These are phyloP conservation scores for Aspergillus brasiliensis DNA, from an alignment of 2,329 filamentous ascomycete genomes.

Conservation along the genomic window DNA sequence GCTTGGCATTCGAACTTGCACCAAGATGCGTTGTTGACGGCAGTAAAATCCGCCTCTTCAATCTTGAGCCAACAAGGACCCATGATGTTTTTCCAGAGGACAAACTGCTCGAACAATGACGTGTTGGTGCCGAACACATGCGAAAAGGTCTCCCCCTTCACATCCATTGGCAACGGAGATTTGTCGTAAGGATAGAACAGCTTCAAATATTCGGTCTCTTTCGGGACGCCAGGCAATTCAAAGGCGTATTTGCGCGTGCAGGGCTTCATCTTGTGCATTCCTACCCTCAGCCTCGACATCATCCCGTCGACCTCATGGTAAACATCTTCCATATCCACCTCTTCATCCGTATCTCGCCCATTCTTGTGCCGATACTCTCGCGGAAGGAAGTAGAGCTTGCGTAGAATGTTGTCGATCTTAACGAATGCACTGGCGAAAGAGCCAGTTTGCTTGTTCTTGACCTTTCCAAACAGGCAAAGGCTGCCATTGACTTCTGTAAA, in stretches of 20 bases:
- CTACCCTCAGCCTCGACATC: slow-evolving; percentile 84
- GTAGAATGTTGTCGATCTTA: slow-evolving; percentile 90
- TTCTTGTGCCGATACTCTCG: slow-evolving; percentile 63
- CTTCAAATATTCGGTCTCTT: slow-evolving; percentile 89
- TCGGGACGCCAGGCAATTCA: slow-evolving; percentile 82
- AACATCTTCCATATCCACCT: slow-evolving; percentile 83
- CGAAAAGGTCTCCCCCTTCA: slow-evolving; percentile 84
- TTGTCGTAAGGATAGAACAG: slow-evolving; percentile 94
- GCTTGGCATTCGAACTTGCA: slow-evolving; percentile 92
- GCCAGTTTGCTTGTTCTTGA: slow-evolving; percentile 80
- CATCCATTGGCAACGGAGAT: slow-evolving; percentile 68
- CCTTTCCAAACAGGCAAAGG: slow-evolving; percentile 93
- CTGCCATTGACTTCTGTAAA: slow-evolving; percentile 91
- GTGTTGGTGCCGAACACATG: slow-evolving; percentile 94
- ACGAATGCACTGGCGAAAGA: slow-evolving; percentile 88
- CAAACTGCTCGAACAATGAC: slow-evolving; percentile 94
- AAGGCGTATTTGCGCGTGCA: slow-evolving; percentile 94
- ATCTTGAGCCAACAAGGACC: slow-evolving; percentile 97
- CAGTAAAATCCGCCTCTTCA: slow-evolving; percentile 76
- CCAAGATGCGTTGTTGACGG: slow-evolving; percentile 90
- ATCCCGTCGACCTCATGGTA: slow-evolving; percentile 85
- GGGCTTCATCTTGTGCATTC: slow-evolving; percentile 90
- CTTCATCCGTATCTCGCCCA: slow-evolving; percentile 71
- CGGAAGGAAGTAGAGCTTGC: slow-evolving; percentile 91
- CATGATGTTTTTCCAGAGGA: slow-evolving; percentile 99